Conservation (phyloP, 2,329 filamentous ascomycete genomes). For the Calycina herbarum region DNA sequence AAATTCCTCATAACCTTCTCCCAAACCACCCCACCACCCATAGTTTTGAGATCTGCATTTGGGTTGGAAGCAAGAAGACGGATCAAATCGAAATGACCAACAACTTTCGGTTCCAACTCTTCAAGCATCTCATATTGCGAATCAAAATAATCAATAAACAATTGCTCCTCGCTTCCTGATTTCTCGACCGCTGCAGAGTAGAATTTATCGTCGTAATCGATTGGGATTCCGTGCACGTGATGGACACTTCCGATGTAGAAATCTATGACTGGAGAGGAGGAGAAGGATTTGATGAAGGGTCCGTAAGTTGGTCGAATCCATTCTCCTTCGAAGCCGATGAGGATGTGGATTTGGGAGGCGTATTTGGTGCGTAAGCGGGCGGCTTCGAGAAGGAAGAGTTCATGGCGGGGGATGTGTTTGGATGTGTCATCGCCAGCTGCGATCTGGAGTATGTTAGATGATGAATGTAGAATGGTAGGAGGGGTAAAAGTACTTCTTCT, state of each 20-base stretch:
- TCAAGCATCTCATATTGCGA: constrained; percentile 79
- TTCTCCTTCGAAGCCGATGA: constrained; percentile 91
- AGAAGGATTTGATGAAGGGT: constrained; percentile 57
- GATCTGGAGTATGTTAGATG: constrained; percentile 42
- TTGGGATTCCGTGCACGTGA: constrained; percentile 82
- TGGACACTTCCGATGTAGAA: constrained; percentile 94
- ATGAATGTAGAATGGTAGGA: constrained; percentile 8
- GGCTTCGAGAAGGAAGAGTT: constrained; percentile 75
- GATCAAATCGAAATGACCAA: constrained; percentile 94
- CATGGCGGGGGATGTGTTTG: constrained; percentile 56
- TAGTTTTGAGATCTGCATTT: constrained; percentile 54
- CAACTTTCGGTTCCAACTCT: constrained; percentile 69
- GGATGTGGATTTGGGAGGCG: constrained; percentile 67
- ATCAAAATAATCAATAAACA: constrained; percentile 87
- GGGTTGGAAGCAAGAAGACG: constrained; percentile 74
- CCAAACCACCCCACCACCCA: constrained; percentile 67
- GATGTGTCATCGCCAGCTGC: constrained; percentile 47
- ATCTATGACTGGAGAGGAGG: constrained; percentile 67
- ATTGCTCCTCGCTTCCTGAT: constrained; percentile 62
- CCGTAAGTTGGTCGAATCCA: constrained; percentile 75
- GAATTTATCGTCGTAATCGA: constrained; percentile 75
- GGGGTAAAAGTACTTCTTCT: constrained; percentile 65
- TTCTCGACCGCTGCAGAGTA: constrained; percentile 51
- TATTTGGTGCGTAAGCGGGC: constrained; percentile 70
- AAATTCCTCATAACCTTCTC: constrained; percentile 72